Evolutionary conservation across 192 early-diverging fungal species (phyloP).

Genomic region (Tieghemiomyces parasiticus): DNA sequence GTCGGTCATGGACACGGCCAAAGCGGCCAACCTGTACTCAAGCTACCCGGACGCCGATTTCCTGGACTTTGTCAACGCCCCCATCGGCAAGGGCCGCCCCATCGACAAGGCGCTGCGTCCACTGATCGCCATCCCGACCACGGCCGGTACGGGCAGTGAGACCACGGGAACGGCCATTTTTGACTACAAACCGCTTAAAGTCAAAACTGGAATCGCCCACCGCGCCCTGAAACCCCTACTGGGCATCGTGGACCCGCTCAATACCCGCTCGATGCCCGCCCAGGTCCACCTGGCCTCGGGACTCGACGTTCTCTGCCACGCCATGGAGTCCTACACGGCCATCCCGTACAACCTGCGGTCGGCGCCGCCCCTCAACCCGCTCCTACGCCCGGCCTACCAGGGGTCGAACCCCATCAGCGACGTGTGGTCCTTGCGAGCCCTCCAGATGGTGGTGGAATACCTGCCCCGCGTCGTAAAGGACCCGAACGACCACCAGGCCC

Average conservation of each 20-base stretch:
- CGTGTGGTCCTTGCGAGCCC: conserved; percentile 68
- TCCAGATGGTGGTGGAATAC: conserved; percentile 68
- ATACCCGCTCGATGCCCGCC: conserved; percentile 72
- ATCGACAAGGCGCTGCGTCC: conserved; percentile 59
- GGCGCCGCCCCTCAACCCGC: conserved; percentile 64
- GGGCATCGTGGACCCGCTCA: conserved; percentile 78
- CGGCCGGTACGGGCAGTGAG: conserved; percentile 68
- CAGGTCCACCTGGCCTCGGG: conserved; percentile 76
- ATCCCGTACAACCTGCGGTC: conserved; percentile 67
- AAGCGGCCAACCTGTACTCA: conserved; percentile 80
- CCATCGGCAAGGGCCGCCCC: conserved; percentile 72
- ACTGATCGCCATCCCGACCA: conserved; percentile 58
- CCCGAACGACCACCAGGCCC: conserved; percentile 47
- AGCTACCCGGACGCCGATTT: conserved; percentile 68
- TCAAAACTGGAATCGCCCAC: conserved; percentile 83
- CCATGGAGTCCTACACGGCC: conserved; percentile 84
- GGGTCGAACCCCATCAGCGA: conserved; percentile 88
- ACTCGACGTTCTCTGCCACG: conserved; percentile 82
- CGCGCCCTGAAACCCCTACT: conserved; percentile 70
- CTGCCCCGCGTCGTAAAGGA: conserved; percentile 56
- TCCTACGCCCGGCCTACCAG: conserved; percentile 77
- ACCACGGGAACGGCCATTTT: conserved; percentile 91
- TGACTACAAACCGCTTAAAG: conserved; percentile 63
- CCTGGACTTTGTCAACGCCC: conserved; percentile 85
- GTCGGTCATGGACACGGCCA: conserved; percentile 80